Conservation (phyloP, 768 basidiomycete species). For the Phallus indusiatus region DNA sequence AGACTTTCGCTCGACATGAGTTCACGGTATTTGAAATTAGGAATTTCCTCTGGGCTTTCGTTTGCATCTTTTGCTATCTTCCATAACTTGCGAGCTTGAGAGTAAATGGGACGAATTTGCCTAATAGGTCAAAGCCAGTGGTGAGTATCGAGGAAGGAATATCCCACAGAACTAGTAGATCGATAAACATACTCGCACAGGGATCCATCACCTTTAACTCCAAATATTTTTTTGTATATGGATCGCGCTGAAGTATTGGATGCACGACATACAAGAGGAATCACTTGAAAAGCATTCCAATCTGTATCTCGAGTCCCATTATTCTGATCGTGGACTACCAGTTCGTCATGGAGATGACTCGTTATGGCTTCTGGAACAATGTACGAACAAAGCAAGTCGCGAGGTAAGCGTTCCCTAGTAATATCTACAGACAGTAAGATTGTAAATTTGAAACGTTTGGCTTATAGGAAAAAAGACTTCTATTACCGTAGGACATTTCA, state of each 20-base stretch:
- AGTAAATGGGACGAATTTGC: background rate
- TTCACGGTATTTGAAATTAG: background rate
- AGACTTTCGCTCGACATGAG: slow-evolving; percentile 5
- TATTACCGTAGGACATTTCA: no score
- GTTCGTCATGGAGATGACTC: background rate
- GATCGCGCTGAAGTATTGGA: background rate
- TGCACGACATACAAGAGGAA: background rate
- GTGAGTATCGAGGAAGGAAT: background rate
- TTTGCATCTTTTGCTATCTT: background rate
- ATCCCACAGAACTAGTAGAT: background rate
- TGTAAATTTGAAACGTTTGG: no score
- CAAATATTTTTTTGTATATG: background rate
- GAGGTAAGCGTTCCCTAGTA: background rate
- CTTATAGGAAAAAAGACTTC: no score
- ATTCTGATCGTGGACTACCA: background rate
- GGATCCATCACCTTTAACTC: background rate
- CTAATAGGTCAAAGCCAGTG: background rate
- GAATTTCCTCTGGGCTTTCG: background rate
- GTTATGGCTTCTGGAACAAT: slow-evolving; percentile 1
- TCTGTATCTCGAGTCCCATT: background rate
- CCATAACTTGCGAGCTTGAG: background rate
- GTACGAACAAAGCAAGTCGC: background rate
- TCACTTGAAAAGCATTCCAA: slow-evolving; percentile 3
- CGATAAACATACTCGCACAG: background rate
- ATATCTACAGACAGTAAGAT: background rate